Base-by-base conservation (phyloP, 768 basidiomycete genomes). In the Favolaschia claudopus region DNA sequence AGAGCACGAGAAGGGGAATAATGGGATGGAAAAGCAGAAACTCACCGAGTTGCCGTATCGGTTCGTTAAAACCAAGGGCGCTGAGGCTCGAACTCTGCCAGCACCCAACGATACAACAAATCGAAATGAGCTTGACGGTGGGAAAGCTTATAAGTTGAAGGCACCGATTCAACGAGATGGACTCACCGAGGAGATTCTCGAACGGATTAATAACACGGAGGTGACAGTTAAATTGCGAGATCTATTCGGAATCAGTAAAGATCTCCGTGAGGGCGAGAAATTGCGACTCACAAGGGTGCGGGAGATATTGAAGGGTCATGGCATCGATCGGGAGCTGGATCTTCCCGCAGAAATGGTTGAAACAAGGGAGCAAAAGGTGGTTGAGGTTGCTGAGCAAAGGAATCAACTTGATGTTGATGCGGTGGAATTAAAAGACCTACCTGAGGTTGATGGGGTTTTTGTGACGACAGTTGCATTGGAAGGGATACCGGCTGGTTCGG, bases 371-470 rank as follows among this genome's bases (percentile, higher is more conserved):
- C 47, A 12, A 10, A 22, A n/a, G 12, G 12, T 10, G 20, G 42
- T 12, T 10, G n/a, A 44, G 24, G 12, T 12, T 20, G 29, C 47
- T 12, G 34, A 25, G 31, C 31, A 49, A 34, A 61, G 7, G 72
- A 71, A 3, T 27, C 72, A 28, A 46, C 20, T 22, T 28, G 13
- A 8, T 46, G 20, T 13, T n/a, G n/a, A n/a, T n/a, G n/a, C n/a
- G n/a, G n/a, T n/a, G n/a, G n/a, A n/a, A n/a, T n/a, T n/a, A n/a
- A 46, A 20, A 10, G 20, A 28, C 25, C 28, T 46, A 24, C 44
- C 44, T 8, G 13, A 8, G 8, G 44, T 46, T 8, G 28, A 24
- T 7, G 44, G 44, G 13, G 44, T 46, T 27, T 46, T 46, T 28
- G 25, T 46, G 15, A 10, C 20, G 7, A 9, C 8, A 7, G 20